Conservation (phyloP, 78 protist species). For the Dictyostelium discoideum region DNA sequence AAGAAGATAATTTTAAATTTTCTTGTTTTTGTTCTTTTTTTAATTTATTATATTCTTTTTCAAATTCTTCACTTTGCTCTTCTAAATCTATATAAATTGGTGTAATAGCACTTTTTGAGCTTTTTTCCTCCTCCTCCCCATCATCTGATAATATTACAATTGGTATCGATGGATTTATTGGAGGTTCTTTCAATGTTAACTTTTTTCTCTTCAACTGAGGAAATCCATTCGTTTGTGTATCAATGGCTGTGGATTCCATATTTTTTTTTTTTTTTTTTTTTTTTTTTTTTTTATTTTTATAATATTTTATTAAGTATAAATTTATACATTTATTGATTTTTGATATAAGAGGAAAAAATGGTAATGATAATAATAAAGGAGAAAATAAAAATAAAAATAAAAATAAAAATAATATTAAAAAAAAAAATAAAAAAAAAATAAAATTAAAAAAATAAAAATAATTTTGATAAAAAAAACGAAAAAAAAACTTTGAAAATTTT, state of each 20-base stretch:
- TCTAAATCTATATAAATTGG: not conserved
- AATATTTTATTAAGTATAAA: not conserved
- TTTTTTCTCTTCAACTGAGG: not conserved
- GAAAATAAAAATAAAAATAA: too few relatives aligned
- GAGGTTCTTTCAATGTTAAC: not conserved
- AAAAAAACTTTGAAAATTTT: too few relatives aligned
- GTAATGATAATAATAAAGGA: not conserved
- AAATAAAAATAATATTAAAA: too few relatives aligned
- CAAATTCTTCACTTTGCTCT: not conserved
- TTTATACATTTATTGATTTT: too few relatives aligned
- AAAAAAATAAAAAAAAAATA: too few relatives aligned
- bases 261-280: not conserved
- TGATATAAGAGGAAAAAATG: too few relatives aligned
- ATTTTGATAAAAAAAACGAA: too few relatives aligned
- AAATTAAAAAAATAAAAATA: too few relatives aligned
- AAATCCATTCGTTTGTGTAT: not conserved
- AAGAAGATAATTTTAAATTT: not conserved
- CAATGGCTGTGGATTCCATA: not conserved
- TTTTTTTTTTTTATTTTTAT: not conserved
- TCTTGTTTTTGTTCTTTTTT: not conserved
- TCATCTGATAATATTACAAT: not conserved
- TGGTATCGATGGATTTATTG: not conserved
- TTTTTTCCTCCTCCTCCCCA: not conserved
- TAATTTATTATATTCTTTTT: not conserved
- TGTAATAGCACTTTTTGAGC: not conserved